These are phyloP conservation scores for Xylaria castorea DNA, from an alignment of 495 filamentous ascomycete species.

Conservation along the genomic window DNA sequence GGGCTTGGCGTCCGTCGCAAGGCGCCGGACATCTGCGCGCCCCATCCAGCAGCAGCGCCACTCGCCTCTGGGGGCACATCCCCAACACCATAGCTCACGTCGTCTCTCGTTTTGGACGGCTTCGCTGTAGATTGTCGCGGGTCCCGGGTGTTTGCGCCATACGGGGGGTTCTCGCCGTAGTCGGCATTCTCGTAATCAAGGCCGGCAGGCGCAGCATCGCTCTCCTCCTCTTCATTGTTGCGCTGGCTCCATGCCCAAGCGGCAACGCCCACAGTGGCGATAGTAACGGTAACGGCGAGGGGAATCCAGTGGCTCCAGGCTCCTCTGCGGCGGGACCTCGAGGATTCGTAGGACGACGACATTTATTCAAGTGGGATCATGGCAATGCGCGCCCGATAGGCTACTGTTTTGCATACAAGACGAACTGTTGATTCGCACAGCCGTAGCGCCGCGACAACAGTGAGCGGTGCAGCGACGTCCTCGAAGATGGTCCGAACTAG, in stretches of 20 bases:
- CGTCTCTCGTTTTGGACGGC: conserved; percentile 41
- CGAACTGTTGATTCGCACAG: background rate
- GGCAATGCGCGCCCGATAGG: conserved; percentile 37
- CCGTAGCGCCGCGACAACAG: background rate
- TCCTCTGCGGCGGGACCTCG: conserved; percentile 69
- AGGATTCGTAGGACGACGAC: conserved; percentile 77
- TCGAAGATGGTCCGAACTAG: background rate
- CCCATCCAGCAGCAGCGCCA: conserved; percentile 61
- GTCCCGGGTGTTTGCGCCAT: conserved; percentile 53
- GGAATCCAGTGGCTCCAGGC: conserved; percentile 85
- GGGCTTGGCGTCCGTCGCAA: conserved; percentile 87
- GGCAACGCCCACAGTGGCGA: conserved; percentile 81
- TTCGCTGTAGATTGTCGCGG: conserved; percentile 40
- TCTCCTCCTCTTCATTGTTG: conserved; percentile 65
- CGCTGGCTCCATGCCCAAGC: conserved; percentile 95
- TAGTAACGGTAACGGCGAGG: conserved; percentile 79
- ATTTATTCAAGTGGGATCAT: conserved; percentile 58
- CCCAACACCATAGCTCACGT: conserved; percentile 46
- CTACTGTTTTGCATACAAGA: conserved; percentile 24
- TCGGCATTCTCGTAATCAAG: conserved; percentile 60
- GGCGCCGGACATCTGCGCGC: conserved; percentile 81
- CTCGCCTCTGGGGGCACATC: conserved; percentile 43
- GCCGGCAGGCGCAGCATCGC: conserved; percentile 44
- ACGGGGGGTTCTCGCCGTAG: conserved; percentile 60
- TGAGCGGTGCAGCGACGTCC: conserved; percentile 7